A percentile compares a stretch with the other conserved stretches of the same genome.
phyloP scores from a whole-genome alignment of 495 filamentous ascomycete genomes.

The Neurospora discreta region DNA sequence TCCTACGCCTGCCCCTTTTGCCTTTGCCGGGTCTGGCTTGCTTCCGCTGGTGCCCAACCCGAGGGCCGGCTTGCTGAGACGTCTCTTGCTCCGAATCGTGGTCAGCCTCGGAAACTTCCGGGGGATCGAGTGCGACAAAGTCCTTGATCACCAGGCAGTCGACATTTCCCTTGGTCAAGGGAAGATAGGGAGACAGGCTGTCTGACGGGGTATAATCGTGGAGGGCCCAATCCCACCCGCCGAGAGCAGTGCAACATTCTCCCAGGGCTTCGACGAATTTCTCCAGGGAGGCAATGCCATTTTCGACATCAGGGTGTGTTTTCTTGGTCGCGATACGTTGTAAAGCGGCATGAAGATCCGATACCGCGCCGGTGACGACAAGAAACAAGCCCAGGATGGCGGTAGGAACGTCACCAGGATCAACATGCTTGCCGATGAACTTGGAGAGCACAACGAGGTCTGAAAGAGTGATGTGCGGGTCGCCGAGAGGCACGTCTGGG shows the following conservation, averaged over 20 bases:
- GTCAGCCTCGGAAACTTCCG: slow-evolving; percentile 5
- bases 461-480: slow-evolving; percentile 16
- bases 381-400: slow-evolving; percentile 20
- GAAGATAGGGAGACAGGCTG: background rate
- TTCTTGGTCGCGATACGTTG: slow-evolving; percentile 19
- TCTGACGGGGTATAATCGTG: background rate
- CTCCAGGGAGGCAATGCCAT: slow-evolving; percentile 29
- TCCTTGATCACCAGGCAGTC: slow-evolving; percentile 24
- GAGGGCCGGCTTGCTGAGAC: background rate
- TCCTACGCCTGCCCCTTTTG: slow-evolving; percentile 28
- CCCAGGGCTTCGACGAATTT: slow-evolving; percentile 29
- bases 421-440: slow-evolving; percentile 24
- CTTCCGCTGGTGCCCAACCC: background rate
- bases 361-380: slow-evolving; percentile 20
- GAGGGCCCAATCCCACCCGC: background rate
- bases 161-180: slow-evolving; percentile 11
- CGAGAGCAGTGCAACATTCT: slow-evolving; percentile 12
- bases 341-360: slow-evolving; percentile 10
- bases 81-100: background rate
- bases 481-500: background rate
- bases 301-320: slow-evolving; percentile 26
- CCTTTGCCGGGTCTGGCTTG: slow-evolving; percentile 24
- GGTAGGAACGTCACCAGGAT: slow-evolving; percentile 8
- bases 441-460: slow-evolving; percentile 21
- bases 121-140: slow-evolving; percentile 20